Conservation (phyloP, 2,329 filamentous ascomycete species). For the Hymenoscyphus albidus region DNA sequence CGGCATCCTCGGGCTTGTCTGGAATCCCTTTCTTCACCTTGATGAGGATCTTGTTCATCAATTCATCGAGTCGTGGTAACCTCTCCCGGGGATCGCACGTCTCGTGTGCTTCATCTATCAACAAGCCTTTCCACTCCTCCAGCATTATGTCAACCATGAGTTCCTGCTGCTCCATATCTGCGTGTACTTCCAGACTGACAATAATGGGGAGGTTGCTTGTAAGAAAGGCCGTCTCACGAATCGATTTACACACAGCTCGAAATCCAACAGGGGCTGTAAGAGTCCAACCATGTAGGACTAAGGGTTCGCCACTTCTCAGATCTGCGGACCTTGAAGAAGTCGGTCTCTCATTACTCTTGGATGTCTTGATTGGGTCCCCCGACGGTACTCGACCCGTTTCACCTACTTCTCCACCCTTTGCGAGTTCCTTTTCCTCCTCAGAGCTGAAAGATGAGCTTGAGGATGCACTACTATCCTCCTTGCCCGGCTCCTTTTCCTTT, state of each 20-base stretch:
- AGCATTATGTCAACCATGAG: constrained; percentile 94
- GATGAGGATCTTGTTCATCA: constrained; percentile 76
- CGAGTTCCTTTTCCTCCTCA: constrained; percentile 14
- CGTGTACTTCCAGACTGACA: constrained; percentile 88
- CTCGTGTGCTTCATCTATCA: constrained; percentile 59
- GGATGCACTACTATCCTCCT: not conserved
- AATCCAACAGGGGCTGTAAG: constrained; percentile 84
- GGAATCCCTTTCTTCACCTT: constrained; percentile 63
- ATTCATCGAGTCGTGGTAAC: constrained; percentile 66
- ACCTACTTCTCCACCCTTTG: constrained; percentile 15
- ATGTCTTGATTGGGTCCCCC: constrained; percentile 18
- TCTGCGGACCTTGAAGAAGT: constrained; percentile 22
- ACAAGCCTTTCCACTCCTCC: constrained; percentile 73
- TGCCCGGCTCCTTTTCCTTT: not conserved
- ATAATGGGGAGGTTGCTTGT: constrained; percentile 77
- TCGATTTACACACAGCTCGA: constrained; percentile 76
- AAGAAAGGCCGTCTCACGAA: constrained; percentile 74
- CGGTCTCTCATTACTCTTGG: constrained; percentile 27
- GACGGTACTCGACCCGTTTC: constrained; percentile 18
- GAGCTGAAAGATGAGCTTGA: constrained; percentile 1
- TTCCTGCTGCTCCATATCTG: constrained; percentile 76
- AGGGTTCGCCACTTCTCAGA: constrained; percentile 56
- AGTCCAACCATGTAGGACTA: constrained; percentile 83
- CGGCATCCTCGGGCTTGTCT: constrained; percentile 20
- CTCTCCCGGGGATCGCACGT: constrained; percentile 43